phyloP scores from a whole-genome alignment of 371 early-diverging fungal genomes.

The Funneliformis caledonium region DNA sequence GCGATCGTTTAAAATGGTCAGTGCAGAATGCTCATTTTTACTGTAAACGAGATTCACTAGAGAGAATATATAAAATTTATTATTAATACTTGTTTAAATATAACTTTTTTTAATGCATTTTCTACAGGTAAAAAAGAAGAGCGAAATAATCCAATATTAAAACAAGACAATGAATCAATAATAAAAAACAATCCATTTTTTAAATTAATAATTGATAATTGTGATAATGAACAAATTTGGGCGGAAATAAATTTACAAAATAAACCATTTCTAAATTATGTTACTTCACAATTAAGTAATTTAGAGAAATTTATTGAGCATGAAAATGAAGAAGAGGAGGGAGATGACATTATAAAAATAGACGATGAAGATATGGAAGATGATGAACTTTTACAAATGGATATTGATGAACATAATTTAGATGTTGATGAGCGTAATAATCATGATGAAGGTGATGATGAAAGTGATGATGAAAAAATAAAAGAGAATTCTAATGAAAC shows the following conservation, averaged over 20 bases:
- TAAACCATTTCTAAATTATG: conserved; percentile 74
- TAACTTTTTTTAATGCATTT: background rate
- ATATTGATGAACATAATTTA: conserved; percentile 41
- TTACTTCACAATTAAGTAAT: conserved; percentile 55
- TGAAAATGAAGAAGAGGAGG: conserved; percentile 45
- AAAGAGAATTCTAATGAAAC: conserved; percentile 44
- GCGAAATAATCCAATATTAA: conserved; percentile 29
- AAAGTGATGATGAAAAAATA: conserved; percentile 39
- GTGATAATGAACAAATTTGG: conserved; percentile 92
- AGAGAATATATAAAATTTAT: no score
- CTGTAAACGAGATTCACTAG: no score
- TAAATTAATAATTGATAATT: conserved; percentile 74
- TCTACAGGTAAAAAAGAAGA: conserved; percentile 4
- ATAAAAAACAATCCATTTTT: conserved; percentile 52
- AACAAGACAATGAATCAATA: background rate
- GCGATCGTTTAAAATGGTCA: background rate
- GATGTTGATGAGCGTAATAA: conserved; percentile 36
- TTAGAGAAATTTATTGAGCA: conserved; percentile 44
- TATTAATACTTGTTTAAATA: background rate
- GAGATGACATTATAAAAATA: conserved; percentile 6
- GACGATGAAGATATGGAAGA: conserved; percentile 42
- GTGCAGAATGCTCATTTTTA: background rate
- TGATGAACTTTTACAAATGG: conserved; percentile 33
- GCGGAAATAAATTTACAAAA: conserved; percentile 88
- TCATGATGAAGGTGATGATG: background rate